Evolutionary conservation across 164 flowering plant species (phyloP), one percentile per base, ranked within the genome.

Genomic region (Annona cherimola): DNA sequence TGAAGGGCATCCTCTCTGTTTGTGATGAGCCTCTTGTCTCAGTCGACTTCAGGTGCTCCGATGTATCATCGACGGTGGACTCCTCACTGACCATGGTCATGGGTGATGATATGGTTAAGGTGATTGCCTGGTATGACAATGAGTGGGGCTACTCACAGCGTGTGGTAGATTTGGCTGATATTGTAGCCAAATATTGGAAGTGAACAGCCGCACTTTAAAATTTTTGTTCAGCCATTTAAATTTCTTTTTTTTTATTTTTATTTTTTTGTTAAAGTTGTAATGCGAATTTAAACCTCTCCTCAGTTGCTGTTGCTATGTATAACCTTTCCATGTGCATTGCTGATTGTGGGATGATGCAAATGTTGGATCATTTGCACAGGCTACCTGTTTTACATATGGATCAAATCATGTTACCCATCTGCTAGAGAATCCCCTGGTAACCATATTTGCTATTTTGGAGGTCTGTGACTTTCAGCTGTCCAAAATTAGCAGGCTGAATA

Each of bases 81-180:
- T 78, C 96, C 1, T 88, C 98, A 3, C 79, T 94, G 14, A 94
- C 97, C 62, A 89, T 94, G 90, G 97, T 90, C 1, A 94, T 92
- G 98, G 98, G 97, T 61, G 98, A 94, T 75, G 98, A 94, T 81
- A 89, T 92, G 97, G 96, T 92, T 35, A 92, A 92, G 87, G 97
- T 92, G 67, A 92, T 94, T 69, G 98, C 97, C 35, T 94, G 97
- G 98, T 91, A 94, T 61, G 98, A 94, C 67, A 94, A 94, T 50
- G 98, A 94, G 67, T 90, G 97, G 97, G 98, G 98, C 74, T 93
- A 91, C 90, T 93, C 98, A 39, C 97, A 90, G 75, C 84, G 97
- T 82, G 97, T 94, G 61, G 97, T 93, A 18, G 97, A 91, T 84
- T 83, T 93, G 82, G 97, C 97, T 43, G 81, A 93, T 86, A 87